A percentile compares a stretch with the other conserved stretches of the same genome.
Evolutionary conservation across 768 basidiomycete genomes (phyloP).

Genomic region (Tulasnella sp.): DNA sequence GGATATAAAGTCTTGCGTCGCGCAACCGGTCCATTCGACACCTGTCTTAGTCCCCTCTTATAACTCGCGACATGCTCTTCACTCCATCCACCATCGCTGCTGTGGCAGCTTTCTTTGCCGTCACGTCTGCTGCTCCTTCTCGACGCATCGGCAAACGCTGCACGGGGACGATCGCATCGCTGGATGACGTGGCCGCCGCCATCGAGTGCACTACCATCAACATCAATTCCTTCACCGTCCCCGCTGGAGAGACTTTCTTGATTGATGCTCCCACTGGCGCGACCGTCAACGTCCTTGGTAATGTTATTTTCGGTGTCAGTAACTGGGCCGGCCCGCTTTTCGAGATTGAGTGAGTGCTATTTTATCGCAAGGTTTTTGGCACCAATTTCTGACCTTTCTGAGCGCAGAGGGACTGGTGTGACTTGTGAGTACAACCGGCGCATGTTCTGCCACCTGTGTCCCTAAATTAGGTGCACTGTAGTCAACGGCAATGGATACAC

Average conservation of each 20-base stretch:
- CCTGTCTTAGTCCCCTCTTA: too few species aligned
- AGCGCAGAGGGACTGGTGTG: not conserved
- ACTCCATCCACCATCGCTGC: too few species aligned
- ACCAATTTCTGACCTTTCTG: not conserved
- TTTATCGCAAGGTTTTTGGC: conserved; percentile 37
- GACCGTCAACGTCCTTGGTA: conserved; percentile 51
- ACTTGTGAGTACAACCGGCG: not conserved
- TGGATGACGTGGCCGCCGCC: conserved; percentile 41
- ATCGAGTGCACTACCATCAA: conserved; percentile 48
- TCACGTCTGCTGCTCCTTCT: not conserved
- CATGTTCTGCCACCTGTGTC: not conserved
- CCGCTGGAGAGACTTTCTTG: conserved; percentile 41
- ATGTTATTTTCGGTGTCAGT: conserved; percentile 46
- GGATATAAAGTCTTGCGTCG: too few species aligned
- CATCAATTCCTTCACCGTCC: conserved; percentile 30
- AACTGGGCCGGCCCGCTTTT: conserved; percentile 18
- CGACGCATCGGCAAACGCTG: conserved; percentile 15
- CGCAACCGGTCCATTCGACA: too few species aligned
- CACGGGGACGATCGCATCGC: conserved; percentile 44
- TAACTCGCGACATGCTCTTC: too few species aligned
- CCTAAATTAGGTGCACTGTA: not conserved
- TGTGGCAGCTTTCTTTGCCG: conserved; percentile 8
- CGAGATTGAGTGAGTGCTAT: conserved; percentile 1
- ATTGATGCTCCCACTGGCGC: conserved; percentile 39
- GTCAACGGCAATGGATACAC: conserved; percentile 34